Evolutionary conservation across 2,329 filamentous ascomycete species (phyloP).

Genomic region (Colletotrichum endophyticum): DNA sequence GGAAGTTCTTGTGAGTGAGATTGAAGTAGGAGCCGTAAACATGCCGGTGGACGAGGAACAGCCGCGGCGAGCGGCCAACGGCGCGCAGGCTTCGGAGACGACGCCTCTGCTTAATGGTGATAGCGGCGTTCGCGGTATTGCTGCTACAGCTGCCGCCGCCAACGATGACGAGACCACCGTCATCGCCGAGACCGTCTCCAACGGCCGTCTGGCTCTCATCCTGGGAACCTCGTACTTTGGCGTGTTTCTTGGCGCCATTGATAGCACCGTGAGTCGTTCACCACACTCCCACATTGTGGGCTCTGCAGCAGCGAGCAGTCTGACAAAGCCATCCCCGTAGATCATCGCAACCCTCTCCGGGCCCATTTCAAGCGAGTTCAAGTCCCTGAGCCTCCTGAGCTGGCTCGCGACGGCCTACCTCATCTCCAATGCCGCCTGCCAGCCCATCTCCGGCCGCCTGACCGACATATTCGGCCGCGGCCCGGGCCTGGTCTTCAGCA

Average conservation of each 20-base stretch:
- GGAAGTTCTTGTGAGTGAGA: neutral
- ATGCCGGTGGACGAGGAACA: constrained; percentile 16
- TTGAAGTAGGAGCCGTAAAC: neutral
- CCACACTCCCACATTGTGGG: neutral
- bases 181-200: constrained; percentile 53
- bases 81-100: constrained; percentile 10
- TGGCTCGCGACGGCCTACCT: constrained; percentile 91
- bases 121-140: neutral
- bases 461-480: constrained; percentile 89
- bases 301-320: neutral
- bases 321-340: neutral
- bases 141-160: neutral
- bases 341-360: constrained; percentile 84
- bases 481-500: constrained; percentile 79
- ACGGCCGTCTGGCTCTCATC: constrained; percentile 55
- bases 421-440: constrained; percentile 85
- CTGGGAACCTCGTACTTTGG: constrained; percentile 61
- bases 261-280: constrained; percentile 38
- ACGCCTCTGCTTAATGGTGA: constrained; percentile 17
- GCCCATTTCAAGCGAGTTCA: constrained; percentile 83
- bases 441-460: constrained; percentile 82
- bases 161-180: constrained; percentile 51
- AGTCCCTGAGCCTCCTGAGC: constrained; percentile 79
- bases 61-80: neutral
- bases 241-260: constrained; percentile 69